Percentiles rank a stretch among this genome's conserved stretches.
These are phyloP conservation scores for Guillardia theta DNA, from an alignment of 78 protist genomes.

Conservation along the genomic window DNA sequence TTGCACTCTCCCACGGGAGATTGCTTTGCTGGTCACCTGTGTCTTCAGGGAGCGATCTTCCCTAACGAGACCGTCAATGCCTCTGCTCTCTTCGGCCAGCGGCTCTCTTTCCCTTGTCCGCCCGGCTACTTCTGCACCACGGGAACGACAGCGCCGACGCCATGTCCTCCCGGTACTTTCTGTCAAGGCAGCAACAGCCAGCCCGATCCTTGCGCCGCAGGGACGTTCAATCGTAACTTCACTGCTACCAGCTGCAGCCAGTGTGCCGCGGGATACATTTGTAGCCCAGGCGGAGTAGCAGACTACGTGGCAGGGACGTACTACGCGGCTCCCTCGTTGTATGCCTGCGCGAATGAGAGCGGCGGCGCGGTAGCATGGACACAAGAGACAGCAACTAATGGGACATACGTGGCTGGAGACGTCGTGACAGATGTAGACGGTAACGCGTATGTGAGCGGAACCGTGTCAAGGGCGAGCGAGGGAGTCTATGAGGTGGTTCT, in stretches of 20 bases:
- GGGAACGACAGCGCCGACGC: background rate
- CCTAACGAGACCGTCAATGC: slow-evolving; percentile 2
- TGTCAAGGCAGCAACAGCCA: background rate
- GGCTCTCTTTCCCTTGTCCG: slow-evolving; percentile 10
- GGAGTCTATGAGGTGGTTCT: background rate
- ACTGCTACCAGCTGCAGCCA: background rate
- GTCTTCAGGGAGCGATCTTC: slow-evolving; percentile 1
- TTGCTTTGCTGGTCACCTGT: slow-evolving; percentile 43
- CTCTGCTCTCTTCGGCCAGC: background rate
- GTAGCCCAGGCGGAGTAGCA: background rate
- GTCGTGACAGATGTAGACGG: background rate
- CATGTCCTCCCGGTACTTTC: background rate
- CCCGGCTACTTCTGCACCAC: slow-evolving; percentile 55
- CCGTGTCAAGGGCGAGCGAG: background rate
- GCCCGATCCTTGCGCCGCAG: slow-evolving; percentile 58
- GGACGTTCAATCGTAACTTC: slow-evolving; percentile 38
- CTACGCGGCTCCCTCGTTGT: background rate
- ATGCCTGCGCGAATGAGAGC: background rate
- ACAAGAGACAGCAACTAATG: background rate
- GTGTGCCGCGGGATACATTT: slow-evolving; percentile 44
- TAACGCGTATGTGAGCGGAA: background rate
- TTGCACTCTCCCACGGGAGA: background rate
- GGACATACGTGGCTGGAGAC: background rate
- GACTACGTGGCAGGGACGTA: background rate
- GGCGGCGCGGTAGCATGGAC: background rate